A percentile compares a stretch with the other conserved stretches of the same genome.
Evolutionary conservation across 2,329 filamentous ascomycete species (phyloP).

Genomic region (Hawksworthiomyces lignivorus): DNA sequence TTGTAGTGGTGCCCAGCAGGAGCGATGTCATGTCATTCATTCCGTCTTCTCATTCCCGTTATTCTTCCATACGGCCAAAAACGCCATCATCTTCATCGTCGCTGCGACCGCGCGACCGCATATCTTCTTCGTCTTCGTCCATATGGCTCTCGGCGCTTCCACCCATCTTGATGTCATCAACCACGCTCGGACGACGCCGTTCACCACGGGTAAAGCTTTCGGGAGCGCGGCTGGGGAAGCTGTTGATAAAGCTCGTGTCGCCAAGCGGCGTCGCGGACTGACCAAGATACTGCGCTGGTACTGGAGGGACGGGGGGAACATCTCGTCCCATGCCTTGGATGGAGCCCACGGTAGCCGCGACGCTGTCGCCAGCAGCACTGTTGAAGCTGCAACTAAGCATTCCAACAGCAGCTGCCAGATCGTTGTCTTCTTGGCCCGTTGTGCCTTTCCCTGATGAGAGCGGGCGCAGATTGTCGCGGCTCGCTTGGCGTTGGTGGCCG

Average conservation of each 20-base stretch:
- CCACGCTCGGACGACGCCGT: slow-evolving; percentile 19
- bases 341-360: slow-evolving; percentile 38
- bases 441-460: slow-evolving; percentile 69
- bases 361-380: slow-evolving; percentile 57
- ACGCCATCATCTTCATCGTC: slow-evolving; percentile 93
- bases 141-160: slow-evolving; percentile 55
- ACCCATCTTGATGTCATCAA: slow-evolving; percentile 59
- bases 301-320: slow-evolving; percentile 78
- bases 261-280: slow-evolving; percentile 43
- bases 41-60: slow-evolving; percentile 20
- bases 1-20: neutral
- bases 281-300: slow-evolving; percentile 70
- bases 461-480: slow-evolving; percentile 62
- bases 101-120: slow-evolving; percentile 54
- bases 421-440: slow-evolving; percentile 74
- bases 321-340: slow-evolving; percentile 52
- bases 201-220: slow-evolving; percentile 60
- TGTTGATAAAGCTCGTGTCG: slow-evolving; percentile 56
- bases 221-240: slow-evolving; percentile 51
- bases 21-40: neutral
- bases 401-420: slow-evolving; percentile 83
- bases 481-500: slow-evolving; percentile 53
- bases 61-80: slow-evolving; percentile 95
- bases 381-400: slow-evolving; percentile 86
- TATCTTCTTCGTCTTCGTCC: slow-evolving; percentile 61